Percentiles rank a stretch among this genome's conserved stretches.
Evolutionary conservation across 2,329 filamentous ascomycete species (phyloP).

Genomic region (Eutypa lata): DNA sequence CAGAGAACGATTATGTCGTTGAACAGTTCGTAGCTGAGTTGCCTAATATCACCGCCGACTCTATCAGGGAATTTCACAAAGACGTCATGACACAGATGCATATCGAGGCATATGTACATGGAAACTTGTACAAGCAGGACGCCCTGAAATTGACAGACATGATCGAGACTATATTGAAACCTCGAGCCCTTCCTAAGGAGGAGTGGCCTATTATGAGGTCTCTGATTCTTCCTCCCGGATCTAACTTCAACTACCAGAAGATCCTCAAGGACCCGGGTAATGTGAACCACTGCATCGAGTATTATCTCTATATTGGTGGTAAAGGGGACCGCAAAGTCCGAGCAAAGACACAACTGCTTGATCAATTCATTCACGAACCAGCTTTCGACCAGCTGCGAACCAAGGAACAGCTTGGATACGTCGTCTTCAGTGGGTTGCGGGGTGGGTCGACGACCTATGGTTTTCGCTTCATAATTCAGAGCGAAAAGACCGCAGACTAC

Average conservation of each 20-base stretch:
- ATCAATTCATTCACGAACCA: constrained; percentile 89
- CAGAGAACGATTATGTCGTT: constrained; percentile 73
- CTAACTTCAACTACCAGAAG: constrained; percentile 81
- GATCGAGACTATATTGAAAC: constrained; percentile 73
- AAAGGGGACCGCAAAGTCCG: constrained; percentile 66
- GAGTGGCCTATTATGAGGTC: constrained; percentile 81
- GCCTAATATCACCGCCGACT: constrained; percentile 67
- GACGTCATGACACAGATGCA: constrained; percentile 80
- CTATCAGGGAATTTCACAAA: constrained; percentile 74
- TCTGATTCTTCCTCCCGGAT: constrained; percentile 72
- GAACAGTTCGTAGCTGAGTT: constrained; percentile 79
- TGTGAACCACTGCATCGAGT: constrained; percentile 83
- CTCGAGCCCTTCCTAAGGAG: constrained; percentile 66
- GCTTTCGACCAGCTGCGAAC: constrained; percentile 93
- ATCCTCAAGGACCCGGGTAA: constrained; percentile 82
- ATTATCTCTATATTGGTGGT: constrained; percentile 68
- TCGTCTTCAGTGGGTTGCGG: constrained; percentile 81
- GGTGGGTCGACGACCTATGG: constrained; percentile 74
- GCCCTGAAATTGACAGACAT: constrained; percentile 81
- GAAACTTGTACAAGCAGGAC: constrained; percentile 93
- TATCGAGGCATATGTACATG: constrained; percentile 84
- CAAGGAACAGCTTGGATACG: constrained; percentile 95
- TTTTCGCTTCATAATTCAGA: constrained; percentile 89
- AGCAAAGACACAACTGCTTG: constrained; percentile 76
- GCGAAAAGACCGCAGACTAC: constrained; percentile 79